phyloP scores from a whole-genome alignment of 1,139 yeast species.

The Lodderomyces orthopsilosis region DNA sequence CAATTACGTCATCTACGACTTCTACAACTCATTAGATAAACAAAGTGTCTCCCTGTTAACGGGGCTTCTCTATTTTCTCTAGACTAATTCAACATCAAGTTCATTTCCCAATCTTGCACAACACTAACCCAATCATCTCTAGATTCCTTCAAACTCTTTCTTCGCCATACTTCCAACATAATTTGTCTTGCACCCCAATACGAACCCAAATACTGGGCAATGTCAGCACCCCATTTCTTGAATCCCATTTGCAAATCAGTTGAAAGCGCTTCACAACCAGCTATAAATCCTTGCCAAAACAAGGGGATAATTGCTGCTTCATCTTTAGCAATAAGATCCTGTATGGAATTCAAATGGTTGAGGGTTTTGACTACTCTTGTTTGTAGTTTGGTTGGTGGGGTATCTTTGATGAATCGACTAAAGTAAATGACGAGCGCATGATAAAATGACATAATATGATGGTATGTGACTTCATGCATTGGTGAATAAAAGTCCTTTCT shows the following conservation, averaged over 20 bases:
- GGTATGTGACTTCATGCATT: slow-evolving; percentile 73
- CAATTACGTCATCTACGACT: not conserved
- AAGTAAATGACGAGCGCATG: slow-evolving; percentile 75
- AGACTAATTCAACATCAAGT: slow-evolving; percentile 63
- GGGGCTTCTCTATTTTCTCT: not conserved
- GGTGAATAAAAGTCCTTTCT: slow-evolving; percentile 42
- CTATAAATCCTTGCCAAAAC: slow-evolving; percentile 87
- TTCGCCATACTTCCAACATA: slow-evolving; percentile 83
- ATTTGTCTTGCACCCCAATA: slow-evolving; percentile 86
- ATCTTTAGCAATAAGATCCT: slow-evolving; percentile 50
- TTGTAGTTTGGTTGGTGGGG: slow-evolving; percentile 53
- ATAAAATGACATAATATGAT: slow-evolving; percentile 79
- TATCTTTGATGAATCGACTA: slow-evolving; percentile 60
- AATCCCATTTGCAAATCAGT: slow-evolving; percentile 60
- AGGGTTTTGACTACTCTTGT: slow-evolving; percentile 60
- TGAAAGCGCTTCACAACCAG: slow-evolving; percentile 78
- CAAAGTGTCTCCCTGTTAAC: no score
- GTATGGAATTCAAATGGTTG: slow-evolving; percentile 63
- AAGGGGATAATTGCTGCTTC: slow-evolving; percentile 68
- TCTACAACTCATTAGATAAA: not conserved
- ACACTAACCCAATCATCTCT: slow-evolving; percentile 78
- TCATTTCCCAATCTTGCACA: slow-evolving; percentile 81
- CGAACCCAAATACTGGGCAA: slow-evolving; percentile 73
- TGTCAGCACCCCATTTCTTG: slow-evolving; percentile 77
- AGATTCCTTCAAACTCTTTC: slow-evolving; percentile 57